A percentile compares a stretch with the other conserved stretches of the same genome.
Evolutionary conservation across 495 filamentous ascomycete species (phyloP).

Genomic region (Lichina pygmaea): DNA sequence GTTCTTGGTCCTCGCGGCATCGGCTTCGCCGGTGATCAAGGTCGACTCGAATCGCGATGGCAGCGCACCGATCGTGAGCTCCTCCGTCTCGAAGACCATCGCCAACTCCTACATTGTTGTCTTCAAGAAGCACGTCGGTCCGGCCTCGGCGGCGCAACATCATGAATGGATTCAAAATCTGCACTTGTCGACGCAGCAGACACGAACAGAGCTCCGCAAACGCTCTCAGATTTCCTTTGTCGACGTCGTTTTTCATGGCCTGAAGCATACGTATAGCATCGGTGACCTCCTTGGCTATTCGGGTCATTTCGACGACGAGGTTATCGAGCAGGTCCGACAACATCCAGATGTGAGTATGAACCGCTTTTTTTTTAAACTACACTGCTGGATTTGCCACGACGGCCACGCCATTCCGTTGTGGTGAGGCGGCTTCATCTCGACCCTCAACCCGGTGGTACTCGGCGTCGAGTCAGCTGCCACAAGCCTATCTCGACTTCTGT

Average conservation of each 20-base stretch:
- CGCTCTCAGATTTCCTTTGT: conserved; percentile 50
- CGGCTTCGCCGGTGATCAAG: conserved; percentile 47
- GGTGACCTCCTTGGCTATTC: conserved; percentile 69
- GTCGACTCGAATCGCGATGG: conserved; percentile 62
- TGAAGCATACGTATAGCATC: conserved; percentile 92
- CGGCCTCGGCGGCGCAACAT: conserved; percentile 39
- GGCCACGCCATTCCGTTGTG: too few species aligned
- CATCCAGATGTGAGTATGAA: conserved; percentile 77
- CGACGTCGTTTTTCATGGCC: conserved; percentile 46
- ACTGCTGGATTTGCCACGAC: too few species aligned
- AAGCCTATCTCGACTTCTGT: too few species aligned
- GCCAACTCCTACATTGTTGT: conserved; percentile 91
- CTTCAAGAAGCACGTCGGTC: conserved; percentile 82
- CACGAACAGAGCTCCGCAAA: conserved; percentile 64
- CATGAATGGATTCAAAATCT: conserved; percentile 83
- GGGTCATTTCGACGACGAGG: conserved; percentile 80
- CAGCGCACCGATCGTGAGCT: conserved; percentile 69
- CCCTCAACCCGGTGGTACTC: too few species aligned
- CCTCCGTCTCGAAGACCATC: conserved; percentile 43
- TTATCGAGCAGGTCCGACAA: conserved; percentile 78
- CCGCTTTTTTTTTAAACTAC: background rate
- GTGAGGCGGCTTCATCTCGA: too few species aligned
- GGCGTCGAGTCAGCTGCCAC: too few species aligned
- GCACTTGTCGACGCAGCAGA: conserved; percentile 29
- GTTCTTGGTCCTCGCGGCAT: conserved; percentile 35